These are phyloP conservation scores for Sedum album DNA, from an alignment of 164 flowering plant species.

Conservation along the genomic window DNA sequence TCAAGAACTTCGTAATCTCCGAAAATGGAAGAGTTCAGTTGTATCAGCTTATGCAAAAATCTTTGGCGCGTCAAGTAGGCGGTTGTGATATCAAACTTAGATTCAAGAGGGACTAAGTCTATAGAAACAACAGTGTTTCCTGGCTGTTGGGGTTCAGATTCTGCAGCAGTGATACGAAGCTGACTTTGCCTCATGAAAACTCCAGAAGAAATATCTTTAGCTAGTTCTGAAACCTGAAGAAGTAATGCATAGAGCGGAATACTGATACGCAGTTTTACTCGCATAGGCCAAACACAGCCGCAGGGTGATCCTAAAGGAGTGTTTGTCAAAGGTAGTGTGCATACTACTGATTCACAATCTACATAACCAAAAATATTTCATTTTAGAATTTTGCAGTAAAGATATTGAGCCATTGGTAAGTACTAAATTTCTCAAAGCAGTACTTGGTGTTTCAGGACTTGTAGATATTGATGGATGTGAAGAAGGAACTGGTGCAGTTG, in stretches of 20 bases:
- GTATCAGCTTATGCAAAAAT: slow-evolving; percentile 56
- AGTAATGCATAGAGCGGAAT: slow-evolving; percentile 69
- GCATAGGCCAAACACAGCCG: slow-evolving; percentile 68
- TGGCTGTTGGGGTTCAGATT: slow-evolving; percentile 51
- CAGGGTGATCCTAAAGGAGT: slow-evolving; percentile 79
- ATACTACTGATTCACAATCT: slow-evolving; percentile 53
- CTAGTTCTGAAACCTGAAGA: slow-evolving; percentile 72
- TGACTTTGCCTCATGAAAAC: slow-evolving; percentile 69
- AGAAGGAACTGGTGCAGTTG: not conserved
- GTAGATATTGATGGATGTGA: not conserved
- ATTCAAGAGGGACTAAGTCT: slow-evolving; percentile 61
- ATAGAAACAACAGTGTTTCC: slow-evolving; percentile 55
- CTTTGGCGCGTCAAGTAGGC: slow-evolving; percentile 47
- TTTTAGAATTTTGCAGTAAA: not conserved
- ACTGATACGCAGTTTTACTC: slow-evolving; percentile 58
- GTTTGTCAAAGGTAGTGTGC: slow-evolving; percentile 60
- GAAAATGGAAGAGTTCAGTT: slow-evolving; percentile 39
- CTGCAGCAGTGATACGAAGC: slow-evolving; percentile 70
- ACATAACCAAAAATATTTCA: slow-evolving; percentile 15
- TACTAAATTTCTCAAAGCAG: too few species aligned
- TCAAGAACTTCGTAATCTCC: slow-evolving; percentile 67
- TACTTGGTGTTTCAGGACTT: not conserved
- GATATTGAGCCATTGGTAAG: not conserved
- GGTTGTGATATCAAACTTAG: slow-evolving; percentile 50
- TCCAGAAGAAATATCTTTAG: slow-evolving; percentile 56